phyloP scores from a whole-genome alignment of 176 grass and related monocot species.

The Saccharum officinarum region DNA sequence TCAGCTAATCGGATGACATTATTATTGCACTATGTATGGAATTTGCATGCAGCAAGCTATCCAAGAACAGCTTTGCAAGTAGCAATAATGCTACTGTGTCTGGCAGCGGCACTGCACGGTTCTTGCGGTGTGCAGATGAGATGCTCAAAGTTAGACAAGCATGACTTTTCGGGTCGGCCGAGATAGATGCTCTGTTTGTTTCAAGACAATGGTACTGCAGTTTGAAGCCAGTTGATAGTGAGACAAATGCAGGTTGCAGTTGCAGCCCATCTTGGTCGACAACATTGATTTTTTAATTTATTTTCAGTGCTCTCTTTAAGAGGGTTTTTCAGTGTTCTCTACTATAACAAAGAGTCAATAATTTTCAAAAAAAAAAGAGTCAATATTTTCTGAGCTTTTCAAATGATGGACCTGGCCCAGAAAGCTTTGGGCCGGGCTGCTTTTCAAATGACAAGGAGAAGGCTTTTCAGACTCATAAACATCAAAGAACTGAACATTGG shows the following conservation, averaged over 20 bases:
- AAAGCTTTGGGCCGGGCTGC: not conserved
- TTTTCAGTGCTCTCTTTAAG: not conserved
- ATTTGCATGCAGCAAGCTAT: not conserved
- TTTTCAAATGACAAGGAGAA: constrained; percentile 46
- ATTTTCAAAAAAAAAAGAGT: not conserved
- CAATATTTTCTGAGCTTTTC: not conserved
- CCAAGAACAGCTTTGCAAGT: not conserved
- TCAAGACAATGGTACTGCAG: not conserved
- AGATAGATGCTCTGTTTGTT: constrained; percentile 1
- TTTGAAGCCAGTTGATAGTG: not conserved
- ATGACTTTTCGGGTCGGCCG: not conserved
- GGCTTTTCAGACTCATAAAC: constrained; percentile 47
- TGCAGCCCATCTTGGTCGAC: not conserved
- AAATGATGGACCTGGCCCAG: not conserved
- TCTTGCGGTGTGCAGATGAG: not conserved
- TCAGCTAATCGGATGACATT: not conserved
- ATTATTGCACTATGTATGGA: not conserved
- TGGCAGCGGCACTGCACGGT: not conserved
- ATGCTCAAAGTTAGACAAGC: constrained; percentile 3
- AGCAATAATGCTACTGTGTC: not conserved
- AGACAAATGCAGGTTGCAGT: no score
- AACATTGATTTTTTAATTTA: not conserved
- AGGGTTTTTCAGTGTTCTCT: not conserved
- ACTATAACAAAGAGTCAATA: not conserved
- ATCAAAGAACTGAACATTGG: constrained; percentile 70